These are phyloP conservation scores for Hypoxylon lenormandii DNA, from an alignment of 495 filamentous ascomycete species.

Conservation along the genomic window DNA sequence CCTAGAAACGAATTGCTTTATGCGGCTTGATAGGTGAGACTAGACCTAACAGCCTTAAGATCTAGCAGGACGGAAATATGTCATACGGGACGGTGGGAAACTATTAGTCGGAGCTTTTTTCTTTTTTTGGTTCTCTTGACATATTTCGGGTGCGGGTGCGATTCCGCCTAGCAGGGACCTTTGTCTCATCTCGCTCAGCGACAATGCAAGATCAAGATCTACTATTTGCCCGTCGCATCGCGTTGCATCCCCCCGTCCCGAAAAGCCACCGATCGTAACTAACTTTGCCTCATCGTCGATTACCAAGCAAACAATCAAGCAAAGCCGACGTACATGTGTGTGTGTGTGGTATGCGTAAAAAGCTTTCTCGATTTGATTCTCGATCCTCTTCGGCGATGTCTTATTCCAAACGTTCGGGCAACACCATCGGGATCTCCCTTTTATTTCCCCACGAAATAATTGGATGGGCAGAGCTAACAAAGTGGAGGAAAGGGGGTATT, in stretches of 20 bases:
- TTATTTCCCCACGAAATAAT: conserved; percentile 14
- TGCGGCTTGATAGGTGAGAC: neutral
- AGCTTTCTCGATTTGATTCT: no score
- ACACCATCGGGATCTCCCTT: neutral
- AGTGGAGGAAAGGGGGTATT: conserved; percentile 9
- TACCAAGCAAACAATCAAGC: conserved; percentile 16
- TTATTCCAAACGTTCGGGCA: no score
- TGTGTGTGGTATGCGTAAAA: no score
- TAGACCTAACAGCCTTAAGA: conserved; percentile 25
- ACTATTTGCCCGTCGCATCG: conserved; percentile 23
- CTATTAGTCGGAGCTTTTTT: conserved; percentile 29
- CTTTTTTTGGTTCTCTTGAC: conserved; percentile 9
- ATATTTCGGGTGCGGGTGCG: conserved; percentile 24
- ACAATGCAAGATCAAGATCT: conserved; percentile 35
- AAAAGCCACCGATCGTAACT: neutral
- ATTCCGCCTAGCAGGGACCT: neutral
- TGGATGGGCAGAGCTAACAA: conserved; percentile 17
- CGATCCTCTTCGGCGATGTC: no score
- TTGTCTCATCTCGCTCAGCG: conserved; percentile 34
- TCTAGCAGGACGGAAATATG: conserved; percentile 13
- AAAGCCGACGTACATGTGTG: no score
- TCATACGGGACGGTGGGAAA: conserved; percentile 24
- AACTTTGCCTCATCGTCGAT: conserved; percentile 1
- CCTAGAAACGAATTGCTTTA: conserved; percentile 4
- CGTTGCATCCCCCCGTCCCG: neutral